Conservation (phyloP, 306 rosid species). For the Notholithocarpus densiflorus region DNA sequence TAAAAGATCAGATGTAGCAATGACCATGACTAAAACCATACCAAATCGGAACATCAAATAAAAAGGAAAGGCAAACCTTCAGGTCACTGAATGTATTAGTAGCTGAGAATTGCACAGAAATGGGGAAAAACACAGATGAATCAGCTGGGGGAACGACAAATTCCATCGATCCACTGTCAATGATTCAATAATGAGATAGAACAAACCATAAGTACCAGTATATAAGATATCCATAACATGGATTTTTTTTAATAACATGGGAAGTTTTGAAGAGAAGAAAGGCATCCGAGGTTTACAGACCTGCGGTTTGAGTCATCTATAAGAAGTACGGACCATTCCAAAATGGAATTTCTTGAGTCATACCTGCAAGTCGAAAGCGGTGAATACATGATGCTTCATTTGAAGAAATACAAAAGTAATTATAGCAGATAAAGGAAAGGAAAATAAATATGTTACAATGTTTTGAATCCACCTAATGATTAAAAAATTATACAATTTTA, state of each 20-base stretch:
- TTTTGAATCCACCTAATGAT: background rate
- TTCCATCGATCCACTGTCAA: conserved; percentile 89
- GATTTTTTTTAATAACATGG: background rate
- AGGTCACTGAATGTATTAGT: conserved; percentile 79
- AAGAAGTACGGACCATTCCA: conserved; percentile 90
- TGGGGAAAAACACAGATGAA: conserved; percentile 81
- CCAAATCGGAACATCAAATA: background rate
- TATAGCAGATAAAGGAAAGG: background rate
- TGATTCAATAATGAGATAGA: background rate
- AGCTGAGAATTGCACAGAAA: conserved; percentile 76
- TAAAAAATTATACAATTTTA: too few relatives aligned
- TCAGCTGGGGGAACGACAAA: conserved; percentile 93
- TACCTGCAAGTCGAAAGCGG: conserved; percentile 49
- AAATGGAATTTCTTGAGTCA: conserved; percentile 78
- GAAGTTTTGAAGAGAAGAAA: background rate
- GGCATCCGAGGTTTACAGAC: conserved; percentile 31
- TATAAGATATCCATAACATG: background rate
- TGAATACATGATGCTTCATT: too few relatives aligned
- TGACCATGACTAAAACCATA: background rate
- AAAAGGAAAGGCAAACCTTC: conserved; percentile 50
- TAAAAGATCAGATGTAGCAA: background rate
- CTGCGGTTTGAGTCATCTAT: conserved; percentile 90
- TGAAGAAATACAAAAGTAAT: background rate
- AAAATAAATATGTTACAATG: background rate
- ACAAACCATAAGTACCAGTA: background rate